Evolutionary conservation across 306 rosid species (phyloP).

Genomic region (Inga laurina): DNA sequence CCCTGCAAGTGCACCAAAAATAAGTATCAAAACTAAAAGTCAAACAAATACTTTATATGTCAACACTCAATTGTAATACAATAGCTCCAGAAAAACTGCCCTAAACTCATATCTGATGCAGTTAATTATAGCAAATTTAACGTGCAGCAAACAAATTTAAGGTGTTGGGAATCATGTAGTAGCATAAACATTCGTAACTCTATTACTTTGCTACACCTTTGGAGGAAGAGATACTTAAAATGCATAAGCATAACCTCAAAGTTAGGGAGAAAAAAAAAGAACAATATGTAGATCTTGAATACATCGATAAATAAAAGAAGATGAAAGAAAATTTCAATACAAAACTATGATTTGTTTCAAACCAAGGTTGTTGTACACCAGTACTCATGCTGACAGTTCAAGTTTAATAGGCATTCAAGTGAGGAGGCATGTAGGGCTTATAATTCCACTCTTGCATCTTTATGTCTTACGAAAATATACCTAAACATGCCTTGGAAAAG

Average conservation of each 20-base stretch:
- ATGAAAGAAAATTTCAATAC: not conserved
- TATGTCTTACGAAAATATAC: not conserved
- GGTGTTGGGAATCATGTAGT: not conserved
- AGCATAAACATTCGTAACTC: not conserved
- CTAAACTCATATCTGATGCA: not conserved
- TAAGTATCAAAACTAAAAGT: conserved; percentile 31
- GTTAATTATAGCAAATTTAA: conserved; percentile 18
- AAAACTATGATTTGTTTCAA: not conserved
- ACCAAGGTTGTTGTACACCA: not conserved
- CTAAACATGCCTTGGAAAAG: not conserved
- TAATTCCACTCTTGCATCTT: not conserved
- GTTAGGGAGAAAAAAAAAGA: not conserved
- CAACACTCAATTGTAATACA: conserved; percentile 8
- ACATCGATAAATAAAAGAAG: not conserved
- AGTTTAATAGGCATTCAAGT: not conserved
- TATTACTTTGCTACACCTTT: not conserved
- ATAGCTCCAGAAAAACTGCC: conserved; percentile 7
- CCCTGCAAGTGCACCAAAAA: conserved; percentile 56
- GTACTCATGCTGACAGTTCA: not conserved
- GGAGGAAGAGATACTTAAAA: not conserved
- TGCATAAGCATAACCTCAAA: not conserved
- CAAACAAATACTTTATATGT: conserved; percentile 4
- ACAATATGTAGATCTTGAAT: not conserved
- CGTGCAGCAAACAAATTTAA: not conserved
- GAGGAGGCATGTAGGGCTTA: not conserved